Percentiles rank a stretch among this genome's conserved stretches.
Conservation (phyloP, 2,329 filamentous ascomycete genomes). For the Mycocentrospora acerina region DNA sequence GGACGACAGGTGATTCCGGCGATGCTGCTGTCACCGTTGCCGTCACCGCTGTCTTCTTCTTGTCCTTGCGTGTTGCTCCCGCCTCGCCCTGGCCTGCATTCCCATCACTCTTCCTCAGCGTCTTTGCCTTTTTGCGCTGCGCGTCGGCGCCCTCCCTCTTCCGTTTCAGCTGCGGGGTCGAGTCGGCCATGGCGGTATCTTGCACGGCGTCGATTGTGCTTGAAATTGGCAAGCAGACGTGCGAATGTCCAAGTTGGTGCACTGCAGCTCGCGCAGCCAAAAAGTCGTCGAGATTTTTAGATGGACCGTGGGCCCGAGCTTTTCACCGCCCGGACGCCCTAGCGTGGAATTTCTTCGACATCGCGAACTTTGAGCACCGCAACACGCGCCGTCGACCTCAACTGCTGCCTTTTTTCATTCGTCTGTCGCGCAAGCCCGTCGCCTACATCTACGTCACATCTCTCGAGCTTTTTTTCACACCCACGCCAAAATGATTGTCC, state of each 20-base stretch:
- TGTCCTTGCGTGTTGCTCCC: constrained; percentile 9
- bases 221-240: not conserved
- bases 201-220: too few relatives aligned
- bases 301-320: constrained; percentile 31
- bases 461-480: not conserved
- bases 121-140: constrained; percentile 33
- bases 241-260: not conserved
- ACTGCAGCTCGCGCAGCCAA: not conserved
- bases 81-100: constrained; percentile 14
- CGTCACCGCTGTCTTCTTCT: constrained; percentile 6
- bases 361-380: constrained; percentile 16
- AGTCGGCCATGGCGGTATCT: constrained; percentile 24
- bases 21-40: constrained; percentile 1
- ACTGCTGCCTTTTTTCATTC: not conserved
- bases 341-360: constrained; percentile 41
- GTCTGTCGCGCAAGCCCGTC: constrained; percentile 8
- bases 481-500: constrained; percentile 85
- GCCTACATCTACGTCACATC: not conserved
- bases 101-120: constrained; percentile 26
- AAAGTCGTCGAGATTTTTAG: constrained; percentile 23
- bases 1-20: not conserved
- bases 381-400: constrained; percentile 6
- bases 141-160: constrained; percentile 31
- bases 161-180: constrained; percentile 30
- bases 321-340: constrained; percentile 34